These are phyloP conservation scores for Auricularia auricula-judae DNA, from an alignment of 768 basidiomycete genomes.

Conservation along the genomic window DNA sequence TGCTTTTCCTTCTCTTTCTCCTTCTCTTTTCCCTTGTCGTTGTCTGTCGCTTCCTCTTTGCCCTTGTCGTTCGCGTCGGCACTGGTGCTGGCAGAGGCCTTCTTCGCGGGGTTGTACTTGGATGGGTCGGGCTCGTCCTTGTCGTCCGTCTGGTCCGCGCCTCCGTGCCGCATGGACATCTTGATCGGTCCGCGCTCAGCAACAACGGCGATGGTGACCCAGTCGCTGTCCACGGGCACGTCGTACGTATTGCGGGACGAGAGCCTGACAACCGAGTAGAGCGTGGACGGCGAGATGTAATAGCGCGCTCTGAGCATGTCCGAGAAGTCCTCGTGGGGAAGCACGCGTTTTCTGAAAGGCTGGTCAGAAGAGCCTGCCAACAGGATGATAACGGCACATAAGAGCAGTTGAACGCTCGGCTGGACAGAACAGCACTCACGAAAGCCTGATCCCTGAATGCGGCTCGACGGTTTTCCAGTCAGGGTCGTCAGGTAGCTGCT, in stretches of 20 bases:
- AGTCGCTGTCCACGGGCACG: constrained; percentile 85
- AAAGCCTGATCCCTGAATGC: constrained; percentile 76
- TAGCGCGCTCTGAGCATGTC: constrained; percentile 75
- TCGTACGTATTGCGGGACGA: constrained; percentile 78
- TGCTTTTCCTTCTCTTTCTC: constrained; percentile 21
- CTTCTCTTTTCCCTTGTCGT: constrained; percentile 18
- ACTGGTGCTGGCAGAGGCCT: background rate
- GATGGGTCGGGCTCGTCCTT: background rate
- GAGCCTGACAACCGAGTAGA: constrained; percentile 79
- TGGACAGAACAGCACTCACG: constrained; percentile 36
- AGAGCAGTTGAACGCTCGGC: background rate
- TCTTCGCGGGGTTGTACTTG: background rate
- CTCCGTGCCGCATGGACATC: constrained; percentile 41
- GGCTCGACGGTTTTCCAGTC: constrained; percentile 75
- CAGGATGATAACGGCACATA: no score
- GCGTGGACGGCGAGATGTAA: constrained; percentile 75
- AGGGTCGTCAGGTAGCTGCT: constrained; percentile 60
- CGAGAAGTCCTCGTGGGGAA: constrained; percentile 69
- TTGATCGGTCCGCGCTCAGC: constrained; percentile 80
- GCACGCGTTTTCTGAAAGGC: constrained; percentile 34
- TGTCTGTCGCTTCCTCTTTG: constrained; percentile 10
- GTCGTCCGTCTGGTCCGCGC: background rate
- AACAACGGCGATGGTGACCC: constrained; percentile 92
- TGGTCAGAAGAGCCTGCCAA: background rate
- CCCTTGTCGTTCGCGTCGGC: constrained; percentile 7